Evolutionary conservation across 2,329 filamentous ascomycete species (phyloP).

Genomic region (Amauroascus verrucosus): DNA sequence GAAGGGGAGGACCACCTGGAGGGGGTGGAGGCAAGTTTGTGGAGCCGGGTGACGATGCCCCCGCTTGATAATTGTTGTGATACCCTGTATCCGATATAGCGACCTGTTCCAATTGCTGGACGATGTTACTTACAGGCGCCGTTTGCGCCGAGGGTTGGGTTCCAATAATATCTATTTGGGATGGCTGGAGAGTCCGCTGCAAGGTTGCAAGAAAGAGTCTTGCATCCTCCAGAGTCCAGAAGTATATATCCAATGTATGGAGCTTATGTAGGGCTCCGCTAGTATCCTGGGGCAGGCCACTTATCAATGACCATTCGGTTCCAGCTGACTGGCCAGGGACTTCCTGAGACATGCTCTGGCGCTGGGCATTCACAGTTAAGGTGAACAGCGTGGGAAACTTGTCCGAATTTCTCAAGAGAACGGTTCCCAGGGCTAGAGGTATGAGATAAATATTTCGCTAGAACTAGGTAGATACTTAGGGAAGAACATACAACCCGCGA

Average conservation of each 20-base stretch:
- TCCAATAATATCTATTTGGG: constrained; percentile 43
- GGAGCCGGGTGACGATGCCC: constrained; percentile 25
- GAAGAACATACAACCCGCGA: constrained; percentile 45
- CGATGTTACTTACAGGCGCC: constrained; percentile 47
- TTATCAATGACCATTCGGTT: constrained; percentile 49
- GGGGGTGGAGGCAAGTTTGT: constrained; percentile 17
- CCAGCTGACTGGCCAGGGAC: constrained; percentile 22
- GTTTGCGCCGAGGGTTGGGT: constrained; percentile 30
- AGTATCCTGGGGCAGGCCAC: constrained; percentile 43
- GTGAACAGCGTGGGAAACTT: constrained; percentile 52
- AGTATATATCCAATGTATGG: constrained; percentile 53
- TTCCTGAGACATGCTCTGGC: constrained; percentile 21
- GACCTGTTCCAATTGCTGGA: constrained; percentile 53
- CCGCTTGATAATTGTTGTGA: constrained; percentile 26
- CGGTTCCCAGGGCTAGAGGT: constrained; percentile 40
- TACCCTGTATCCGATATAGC: constrained; percentile 47
- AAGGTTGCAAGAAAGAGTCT: constrained; percentile 42
- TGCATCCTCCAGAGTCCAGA: constrained; percentile 53
- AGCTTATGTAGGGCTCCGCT: constrained; percentile 47
- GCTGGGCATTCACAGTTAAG: constrained; percentile 42
- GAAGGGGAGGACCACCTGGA: constrained; percentile 20
- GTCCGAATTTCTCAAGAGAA: constrained; percentile 46
- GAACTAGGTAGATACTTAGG: neutral
- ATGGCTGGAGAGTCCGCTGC: constrained; percentile 26
- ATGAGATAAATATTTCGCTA: neutral